These are phyloP conservation scores for Trichoderma sp. DNA, from an alignment of 2,329 filamentous ascomycete species.

Conservation along the genomic window DNA sequence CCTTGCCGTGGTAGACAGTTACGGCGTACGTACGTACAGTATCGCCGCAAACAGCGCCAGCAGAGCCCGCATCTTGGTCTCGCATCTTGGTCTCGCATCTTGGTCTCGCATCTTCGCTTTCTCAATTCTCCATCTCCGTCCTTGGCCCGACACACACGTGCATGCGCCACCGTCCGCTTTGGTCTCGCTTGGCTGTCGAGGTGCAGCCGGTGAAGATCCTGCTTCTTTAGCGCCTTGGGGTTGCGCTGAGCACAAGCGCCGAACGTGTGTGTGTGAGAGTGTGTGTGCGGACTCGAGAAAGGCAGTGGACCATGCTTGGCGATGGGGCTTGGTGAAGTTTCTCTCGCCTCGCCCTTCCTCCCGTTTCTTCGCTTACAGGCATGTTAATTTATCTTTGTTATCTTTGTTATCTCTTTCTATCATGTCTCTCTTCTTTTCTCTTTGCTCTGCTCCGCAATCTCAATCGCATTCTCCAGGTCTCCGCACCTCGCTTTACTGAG, in stretches of 20 bases:
- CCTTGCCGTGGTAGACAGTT: too few species aligned
- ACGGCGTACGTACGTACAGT: too few species aligned
- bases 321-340: background rate
- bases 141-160: background rate
- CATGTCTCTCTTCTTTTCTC: background rate
- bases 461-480: background rate
- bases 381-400: background rate
- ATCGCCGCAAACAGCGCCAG: background rate
- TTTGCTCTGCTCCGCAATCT: background rate
- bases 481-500: background rate
- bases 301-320: background rate
- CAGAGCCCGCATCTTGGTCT: too few species aligned
- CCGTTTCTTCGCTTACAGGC: background rate
- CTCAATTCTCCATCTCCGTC: background rate
- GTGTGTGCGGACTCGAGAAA: background rate
- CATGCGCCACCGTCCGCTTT: background rate
- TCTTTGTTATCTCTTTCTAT: background rate
- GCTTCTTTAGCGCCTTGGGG: slow-evolving; percentile 7
- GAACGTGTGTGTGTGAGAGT: background rate
- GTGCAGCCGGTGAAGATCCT: slow-evolving; percentile 21
- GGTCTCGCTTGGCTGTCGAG: slow-evolving; percentile 11
- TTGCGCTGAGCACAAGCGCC: background rate
- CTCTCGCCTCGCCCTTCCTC: background rate
- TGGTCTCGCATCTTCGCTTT: background rate
- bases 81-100: background rate